phyloP scores from a whole-genome alignment of 2,329 filamentous ascomycete species.

The Alternaria metachromatica region DNA sequence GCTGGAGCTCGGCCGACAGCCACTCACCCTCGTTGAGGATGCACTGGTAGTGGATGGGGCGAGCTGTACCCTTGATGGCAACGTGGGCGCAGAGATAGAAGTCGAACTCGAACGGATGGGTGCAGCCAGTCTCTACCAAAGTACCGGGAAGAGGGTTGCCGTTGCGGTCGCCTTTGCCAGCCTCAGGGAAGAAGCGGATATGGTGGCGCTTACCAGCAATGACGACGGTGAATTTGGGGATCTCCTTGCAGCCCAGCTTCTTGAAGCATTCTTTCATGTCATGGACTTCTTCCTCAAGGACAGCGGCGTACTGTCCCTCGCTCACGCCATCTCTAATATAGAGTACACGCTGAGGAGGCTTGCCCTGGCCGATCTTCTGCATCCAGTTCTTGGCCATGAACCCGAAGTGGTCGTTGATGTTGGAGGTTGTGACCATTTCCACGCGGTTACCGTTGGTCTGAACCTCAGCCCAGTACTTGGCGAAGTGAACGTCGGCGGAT shows the following conservation, averaged over 20 bases:
- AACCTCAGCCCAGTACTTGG: constrained; percentile 78
- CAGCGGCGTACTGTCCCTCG: constrained; percentile 79
- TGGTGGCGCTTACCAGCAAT: constrained; percentile 91
- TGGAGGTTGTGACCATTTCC: constrained; percentile 76
- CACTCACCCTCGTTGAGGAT: constrained; percentile 80
- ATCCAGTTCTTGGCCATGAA: constrained; percentile 72
- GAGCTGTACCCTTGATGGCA: constrained; percentile 92
- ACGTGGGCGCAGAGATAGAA: constrained; percentile 76
- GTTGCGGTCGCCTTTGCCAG: constrained; percentile 71
- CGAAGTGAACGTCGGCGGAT: constrained; percentile 72
- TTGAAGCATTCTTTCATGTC: constrained; percentile 70
- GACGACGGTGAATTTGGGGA: constrained; percentile 80
- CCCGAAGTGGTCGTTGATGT: constrained; percentile 70
- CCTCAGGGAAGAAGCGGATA: constrained; percentile 84
- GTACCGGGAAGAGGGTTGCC: constrained; percentile 85
- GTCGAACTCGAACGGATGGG: constrained; percentile 88
- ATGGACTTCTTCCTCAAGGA: constrained; percentile 78
- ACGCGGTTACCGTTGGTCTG: constrained; percentile 83
- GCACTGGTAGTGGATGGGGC: constrained; percentile 91
- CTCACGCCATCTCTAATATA: constrained; percentile 94
- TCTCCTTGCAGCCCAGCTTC: constrained; percentile 45
- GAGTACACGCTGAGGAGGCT: constrained; percentile 74
- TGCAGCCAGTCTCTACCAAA: constrained; percentile 86
- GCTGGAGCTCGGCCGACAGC: constrained; percentile 73
- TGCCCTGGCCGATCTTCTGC: constrained; percentile 59